Base-by-base conservation (phyloP, 805 yeast genomes). In the Metschnikowia bowlesiae region DNA sequence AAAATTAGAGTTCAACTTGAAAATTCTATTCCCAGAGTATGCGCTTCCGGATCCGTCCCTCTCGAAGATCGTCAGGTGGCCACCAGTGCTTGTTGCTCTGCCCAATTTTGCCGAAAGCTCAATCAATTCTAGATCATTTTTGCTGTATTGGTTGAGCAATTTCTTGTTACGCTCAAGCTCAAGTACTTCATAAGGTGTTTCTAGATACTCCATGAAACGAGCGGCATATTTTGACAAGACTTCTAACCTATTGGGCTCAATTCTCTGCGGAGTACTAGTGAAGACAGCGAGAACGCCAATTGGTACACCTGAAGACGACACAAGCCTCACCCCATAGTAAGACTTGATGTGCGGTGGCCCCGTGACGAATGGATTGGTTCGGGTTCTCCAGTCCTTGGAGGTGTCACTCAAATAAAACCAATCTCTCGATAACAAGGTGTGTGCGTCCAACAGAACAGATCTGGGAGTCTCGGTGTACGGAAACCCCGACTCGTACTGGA, bases 381-480 rank as follows among this genome's bases (percentile, higher is more conserved):
- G 59, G 4, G 84, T 77, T 62, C 95, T 71, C 94, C 95, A 87
- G 61, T 87, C 95, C 34, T 68, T 67, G 5, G 81, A 63, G 2
- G 90, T 83, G 62, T 86, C 87, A 5, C 74, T 61, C 7, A 87
- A 56, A 3, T 81, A 68, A 48, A 87, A 78, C 53, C 75, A 73
- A 2, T 74, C 82, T 6, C 70, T 63, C 0, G 90, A 83, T 34
- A 87, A 65, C 1, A 87, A 73, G 0, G 89, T 73, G 66, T 87
- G 92, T 8, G 82, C 82, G 62, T 87, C 94, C 42, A 87, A 64
- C 7, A 89, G 82, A 2, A 82, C 67, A 18, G 64, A 66, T 47
- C 89, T 70, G 10, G 82, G 82, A 45, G 82, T 74, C 50, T 74
- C 80, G n/a, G 65, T 70, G 49, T 77, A 65, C 5, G 74, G 75